Percentiles rank a stretch among this genome's conserved stretches.
phyloP scores from a whole-genome alignment of 129 eudicot species.

The Artemisia tridentata region DNA sequence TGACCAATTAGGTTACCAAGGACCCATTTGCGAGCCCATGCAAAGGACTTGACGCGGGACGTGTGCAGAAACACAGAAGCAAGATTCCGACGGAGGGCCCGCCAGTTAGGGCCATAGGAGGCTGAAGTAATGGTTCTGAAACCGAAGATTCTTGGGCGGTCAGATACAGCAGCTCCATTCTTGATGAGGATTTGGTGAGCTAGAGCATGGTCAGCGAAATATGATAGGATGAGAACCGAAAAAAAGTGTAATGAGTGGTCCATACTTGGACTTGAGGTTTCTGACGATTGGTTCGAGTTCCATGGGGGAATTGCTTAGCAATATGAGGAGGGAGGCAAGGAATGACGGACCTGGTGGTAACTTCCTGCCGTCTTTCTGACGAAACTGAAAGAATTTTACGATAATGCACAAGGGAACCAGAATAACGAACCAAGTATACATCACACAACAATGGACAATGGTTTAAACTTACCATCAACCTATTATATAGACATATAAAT shows the following conservation, averaged over 20 bases:
- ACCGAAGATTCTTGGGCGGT: no score
- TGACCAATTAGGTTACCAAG: no score
- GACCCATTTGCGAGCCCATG: no score
- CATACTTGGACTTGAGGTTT: conserved; percentile 20
- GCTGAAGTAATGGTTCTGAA: no score
- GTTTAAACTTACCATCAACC: neutral
- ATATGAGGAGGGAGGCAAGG: conserved; percentile 19
- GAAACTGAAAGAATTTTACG: neutral
- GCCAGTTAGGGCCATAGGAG: no score
- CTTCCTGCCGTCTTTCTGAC: neutral
- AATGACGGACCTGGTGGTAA: conserved; percentile 40
- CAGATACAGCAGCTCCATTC: no score
- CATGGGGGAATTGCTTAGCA: conserved; percentile 15
- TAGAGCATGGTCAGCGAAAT: no score
- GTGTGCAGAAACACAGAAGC: no score
- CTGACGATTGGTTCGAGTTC: conserved; percentile 24
- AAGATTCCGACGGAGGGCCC: no score
- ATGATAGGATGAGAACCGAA: conserved; percentile 34
- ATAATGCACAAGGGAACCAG: neutral
- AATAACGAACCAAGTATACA: conserved; percentile 4
- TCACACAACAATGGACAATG: neutral
- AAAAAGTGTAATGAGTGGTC: conserved; percentile 45
- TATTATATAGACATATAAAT: no score
- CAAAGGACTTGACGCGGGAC: no score
- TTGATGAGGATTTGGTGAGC: no score